Evolutionary conservation across 306 rosid genomes (phyloP).

Genomic region (Trifolium fragiferum): DNA sequence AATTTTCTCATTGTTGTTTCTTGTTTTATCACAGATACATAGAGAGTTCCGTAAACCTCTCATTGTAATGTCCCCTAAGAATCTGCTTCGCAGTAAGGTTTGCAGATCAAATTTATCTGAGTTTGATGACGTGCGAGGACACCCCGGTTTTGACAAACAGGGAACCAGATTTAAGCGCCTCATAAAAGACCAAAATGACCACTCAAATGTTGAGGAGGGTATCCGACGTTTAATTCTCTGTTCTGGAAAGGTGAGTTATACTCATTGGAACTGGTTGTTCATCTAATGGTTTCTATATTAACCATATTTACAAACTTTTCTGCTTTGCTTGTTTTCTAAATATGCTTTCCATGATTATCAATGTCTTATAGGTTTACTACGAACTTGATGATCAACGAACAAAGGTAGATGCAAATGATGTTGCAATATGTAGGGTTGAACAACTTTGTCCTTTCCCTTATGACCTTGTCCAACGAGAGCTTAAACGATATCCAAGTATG

Average conservation of each 20-base stretch:
- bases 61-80: constrained; percentile 90
- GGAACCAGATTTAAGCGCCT: constrained; percentile 97
- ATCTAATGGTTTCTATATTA: not conserved
- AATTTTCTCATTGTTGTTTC: constrained; percentile 28
- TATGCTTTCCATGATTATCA: constrained; percentile 17
- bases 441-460: constrained; percentile 96
- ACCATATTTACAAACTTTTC: not conserved
- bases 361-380: constrained; percentile 66
- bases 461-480: constrained; percentile 84
- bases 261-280: constrained; percentile 20
- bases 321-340: not conserved
- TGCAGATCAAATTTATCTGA: constrained; percentile 89
- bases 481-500: constrained; percentile 94
- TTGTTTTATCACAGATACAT: constrained; percentile 61
- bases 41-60: constrained; percentile 95
- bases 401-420: constrained; percentile 71
- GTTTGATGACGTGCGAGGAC: constrained; percentile 95
- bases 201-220: constrained; percentile 79
- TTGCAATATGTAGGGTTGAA: constrained; percentile 94
- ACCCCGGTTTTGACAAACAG: constrained; percentile 95
- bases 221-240: constrained; percentile 80
- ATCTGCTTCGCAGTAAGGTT: constrained; percentile 84
- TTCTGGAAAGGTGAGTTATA: constrained; percentile 78
- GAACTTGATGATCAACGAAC: constrained; percentile 83
- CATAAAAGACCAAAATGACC: constrained; percentile 79